phyloP scores from a whole-genome alignment of 192 early-diverging fungal genomes.

The Helicostylum pulchrum region DNA sequence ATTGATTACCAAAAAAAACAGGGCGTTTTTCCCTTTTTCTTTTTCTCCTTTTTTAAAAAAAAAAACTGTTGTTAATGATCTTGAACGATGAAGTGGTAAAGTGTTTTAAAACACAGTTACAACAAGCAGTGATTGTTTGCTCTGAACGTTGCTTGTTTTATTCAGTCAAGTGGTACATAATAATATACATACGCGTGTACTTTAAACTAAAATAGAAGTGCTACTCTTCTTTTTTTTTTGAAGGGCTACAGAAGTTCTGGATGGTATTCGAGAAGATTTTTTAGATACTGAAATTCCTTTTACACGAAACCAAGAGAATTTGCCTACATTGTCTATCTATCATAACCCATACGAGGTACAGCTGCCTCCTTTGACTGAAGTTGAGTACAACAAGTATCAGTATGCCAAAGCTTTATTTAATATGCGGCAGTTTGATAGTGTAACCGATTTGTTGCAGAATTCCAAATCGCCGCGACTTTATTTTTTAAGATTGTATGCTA shows the following conservation, averaged over 20 bases:
- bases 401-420: constrained; percentile 75
- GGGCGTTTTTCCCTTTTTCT: too few relatives aligned
- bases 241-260: constrained; percentile 54
- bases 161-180: constrained; percentile 71
- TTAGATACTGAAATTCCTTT: not conserved
- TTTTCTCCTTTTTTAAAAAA: too few relatives aligned
- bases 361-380: constrained; percentile 18
- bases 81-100: constrained; percentile 2
- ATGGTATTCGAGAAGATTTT: constrained; percentile 29
- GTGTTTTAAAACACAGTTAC: constrained; percentile 34
- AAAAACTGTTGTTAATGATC: not conserved
- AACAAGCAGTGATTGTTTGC: constrained; percentile 61
- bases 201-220: not conserved
- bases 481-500: constrained; percentile 81
- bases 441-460: constrained; percentile 45
- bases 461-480: constrained; percentile 47
- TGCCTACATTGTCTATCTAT: not conserved
- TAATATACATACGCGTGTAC: constrained; percentile 3
- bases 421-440: constrained; percentile 67
- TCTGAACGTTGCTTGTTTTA: constrained; percentile 65
- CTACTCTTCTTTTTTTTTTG: not conserved
- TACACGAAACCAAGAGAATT: not conserved
- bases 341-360: constrained; percentile 11
- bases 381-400: constrained; percentile 50
- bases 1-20: too few relatives aligned